Conservation (phyloP, 2,329 filamentous ascomycete species). For the Botryotinia convoluta region DNA sequence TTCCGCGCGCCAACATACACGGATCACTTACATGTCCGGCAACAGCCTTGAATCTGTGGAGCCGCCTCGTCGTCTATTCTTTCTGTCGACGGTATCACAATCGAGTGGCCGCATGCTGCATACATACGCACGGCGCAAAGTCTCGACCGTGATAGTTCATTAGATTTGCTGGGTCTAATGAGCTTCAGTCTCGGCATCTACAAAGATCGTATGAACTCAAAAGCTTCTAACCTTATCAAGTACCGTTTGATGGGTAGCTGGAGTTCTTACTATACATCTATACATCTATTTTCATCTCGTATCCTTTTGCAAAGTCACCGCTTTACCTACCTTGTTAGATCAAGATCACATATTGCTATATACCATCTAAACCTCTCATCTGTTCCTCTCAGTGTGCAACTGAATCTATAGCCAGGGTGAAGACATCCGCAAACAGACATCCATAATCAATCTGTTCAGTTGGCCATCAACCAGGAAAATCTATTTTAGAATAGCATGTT, state of each 20-base stretch:
- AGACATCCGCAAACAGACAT: not conserved
- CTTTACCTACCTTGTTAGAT: not conserved
- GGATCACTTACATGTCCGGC: not conserved
- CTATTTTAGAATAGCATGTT: not conserved
- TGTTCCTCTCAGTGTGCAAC: not conserved
- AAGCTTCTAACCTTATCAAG: not conserved
- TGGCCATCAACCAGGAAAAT: not conserved
- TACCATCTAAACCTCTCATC: not conserved
- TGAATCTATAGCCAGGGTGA: not conserved
- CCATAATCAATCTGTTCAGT: not conserved
- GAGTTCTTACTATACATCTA: not conserved
- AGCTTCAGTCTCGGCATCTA: not conserved
- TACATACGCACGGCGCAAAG: not conserved
- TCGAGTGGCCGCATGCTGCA: not conserved
- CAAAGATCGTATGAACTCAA: not conserved
- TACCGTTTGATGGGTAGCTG: not conserved
- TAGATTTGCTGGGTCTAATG: not conserved
- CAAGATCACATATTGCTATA: too few species aligned
- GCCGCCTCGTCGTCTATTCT: conserved; percentile 4
- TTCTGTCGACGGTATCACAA: not conserved
- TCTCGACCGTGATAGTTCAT: not conserved
- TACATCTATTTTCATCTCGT: not conserved
- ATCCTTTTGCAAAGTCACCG: not conserved
- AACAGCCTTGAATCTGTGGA: conserved; percentile 9
- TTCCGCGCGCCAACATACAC: conserved; percentile 19